These are phyloP conservation scores for Cladophialophora exuberans DNA, from an alignment of 2,329 filamentous ascomycete species.

Conservation along the genomic window DNA sequence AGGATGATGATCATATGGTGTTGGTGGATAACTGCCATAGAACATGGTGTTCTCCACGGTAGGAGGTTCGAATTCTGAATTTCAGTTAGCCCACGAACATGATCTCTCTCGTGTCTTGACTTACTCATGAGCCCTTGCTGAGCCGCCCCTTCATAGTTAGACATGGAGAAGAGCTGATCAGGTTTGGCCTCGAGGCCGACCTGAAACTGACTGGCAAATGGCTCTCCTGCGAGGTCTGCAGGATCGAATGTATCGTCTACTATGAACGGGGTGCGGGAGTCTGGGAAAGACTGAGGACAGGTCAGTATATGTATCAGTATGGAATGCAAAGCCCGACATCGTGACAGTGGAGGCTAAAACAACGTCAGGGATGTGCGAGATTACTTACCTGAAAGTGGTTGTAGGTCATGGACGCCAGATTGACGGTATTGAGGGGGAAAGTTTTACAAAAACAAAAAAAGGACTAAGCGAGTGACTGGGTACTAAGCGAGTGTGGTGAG, in stretches of 20 bases:
- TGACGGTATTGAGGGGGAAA: constrained; percentile 42
- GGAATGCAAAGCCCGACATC: constrained; percentile 10
- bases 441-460: constrained; percentile 42
- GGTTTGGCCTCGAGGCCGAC: constrained; percentile 58
- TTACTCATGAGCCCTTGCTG: constrained; percentile 50
- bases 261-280: constrained; percentile 51
- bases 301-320: constrained; percentile 42
- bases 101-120: not conserved
- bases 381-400: constrained; percentile 50
- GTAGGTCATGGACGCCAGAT: constrained; percentile 53
- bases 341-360: constrained; percentile 17
- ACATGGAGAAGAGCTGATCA: constrained; percentile 74
- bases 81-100: not conserved
- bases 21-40: constrained; percentile 42
- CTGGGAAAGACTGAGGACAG: constrained; percentile 34
- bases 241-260: constrained; percentile 52
- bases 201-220: constrained; percentile 49
- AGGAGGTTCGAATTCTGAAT: constrained; percentile 17
- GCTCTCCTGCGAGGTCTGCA: constrained; percentile 50
- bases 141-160: constrained; percentile 77
- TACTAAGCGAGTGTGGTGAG: constrained; percentile 44
- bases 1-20: constrained; percentile 26
- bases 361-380: constrained; percentile 18
- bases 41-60: constrained; percentile 23
- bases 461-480: constrained; percentile 51